phyloP scores from a whole-genome alignment of 495 filamentous ascomycete genomes.

The Aspergillus indologenus region DNA sequence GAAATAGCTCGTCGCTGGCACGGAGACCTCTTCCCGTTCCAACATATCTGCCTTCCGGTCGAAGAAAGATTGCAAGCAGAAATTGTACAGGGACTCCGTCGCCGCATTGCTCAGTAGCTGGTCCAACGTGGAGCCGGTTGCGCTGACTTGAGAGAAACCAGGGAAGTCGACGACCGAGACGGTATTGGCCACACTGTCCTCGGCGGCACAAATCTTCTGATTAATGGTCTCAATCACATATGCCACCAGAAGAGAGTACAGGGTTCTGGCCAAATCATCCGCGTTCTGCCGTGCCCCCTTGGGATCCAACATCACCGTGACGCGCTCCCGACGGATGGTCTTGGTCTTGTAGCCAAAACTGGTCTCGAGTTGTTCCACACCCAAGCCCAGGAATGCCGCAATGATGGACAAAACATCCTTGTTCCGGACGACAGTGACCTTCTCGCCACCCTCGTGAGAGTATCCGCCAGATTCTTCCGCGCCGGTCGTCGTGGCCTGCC shows the following conservation, averaged over 20 bases:
- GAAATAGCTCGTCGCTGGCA: constrained; percentile 91
- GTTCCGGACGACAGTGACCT: constrained; percentile 81
- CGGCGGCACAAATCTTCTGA: constrained; percentile 79
- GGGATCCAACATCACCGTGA: constrained; percentile 96
- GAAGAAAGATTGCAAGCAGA: constrained; percentile 93
- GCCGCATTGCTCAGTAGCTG: constrained; percentile 95
- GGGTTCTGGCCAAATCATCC: constrained; percentile 85
- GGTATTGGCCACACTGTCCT: constrained; percentile 87
- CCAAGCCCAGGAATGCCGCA: constrained; percentile 87
- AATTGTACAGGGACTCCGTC: constrained; percentile 85
- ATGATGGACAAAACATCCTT: constrained; percentile 83
- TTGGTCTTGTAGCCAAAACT: constrained; percentile 93
- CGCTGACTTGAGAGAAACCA: constrained; percentile 78
- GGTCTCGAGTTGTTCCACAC: constrained; percentile 72
- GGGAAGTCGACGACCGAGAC: constrained; percentile 95
- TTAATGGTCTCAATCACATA: constrained; percentile 92
- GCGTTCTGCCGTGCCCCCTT: constrained; percentile 85
- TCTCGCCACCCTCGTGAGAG: constrained; percentile 89
- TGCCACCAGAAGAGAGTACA: constrained; percentile 94
- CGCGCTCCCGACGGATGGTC: constrained; percentile 88
- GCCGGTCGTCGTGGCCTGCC: constrained; percentile 69
- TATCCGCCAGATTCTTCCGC: constrained; percentile 94
- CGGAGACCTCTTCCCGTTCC: constrained; percentile 85
- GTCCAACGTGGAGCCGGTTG: constrained; percentile 82
- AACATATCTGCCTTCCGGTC: constrained; percentile 86